phyloP scores from a whole-genome alignment of 164 flowering plant genomes.

The Annona cherimola region DNA sequence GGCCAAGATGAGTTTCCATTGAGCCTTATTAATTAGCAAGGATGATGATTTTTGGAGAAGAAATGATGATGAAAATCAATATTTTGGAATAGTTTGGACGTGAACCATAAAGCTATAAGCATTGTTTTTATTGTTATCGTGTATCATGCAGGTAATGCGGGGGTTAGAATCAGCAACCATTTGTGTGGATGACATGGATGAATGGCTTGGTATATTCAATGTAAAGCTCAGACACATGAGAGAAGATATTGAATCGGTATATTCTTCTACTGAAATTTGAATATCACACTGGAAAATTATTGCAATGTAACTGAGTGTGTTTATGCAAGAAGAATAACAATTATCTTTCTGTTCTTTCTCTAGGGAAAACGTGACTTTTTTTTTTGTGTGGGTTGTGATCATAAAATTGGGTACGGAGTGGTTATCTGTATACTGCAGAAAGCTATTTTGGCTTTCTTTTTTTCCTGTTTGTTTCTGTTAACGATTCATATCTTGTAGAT shows the following conservation, averaged over 20 bases:
- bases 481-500: not conserved
- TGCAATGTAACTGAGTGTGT: not conserved
- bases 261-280: conserved; percentile 5
- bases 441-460: too few species aligned
- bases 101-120: not conserved
- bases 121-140: not conserved
- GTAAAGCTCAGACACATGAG: conserved; percentile 97
- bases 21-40: too few species aligned
- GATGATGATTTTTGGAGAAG: too few species aligned
- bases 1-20: too few species aligned
- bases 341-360: not conserved
- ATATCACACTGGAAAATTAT: conserved; percentile 1
- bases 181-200: conserved; percentile 99
- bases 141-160: conserved; percentile 62
- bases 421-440: too few species aligned
- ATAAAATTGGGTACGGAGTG: too few species aligned
- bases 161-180: conserved; percentile 85
- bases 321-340: not conserved
- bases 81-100: not conserved
- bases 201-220: conserved; percentile 96
- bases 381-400: too few species aligned
- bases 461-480: not conserved
- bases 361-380: too few species aligned
- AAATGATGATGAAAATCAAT: not conserved
- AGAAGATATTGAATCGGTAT: conserved; percentile 97